Evolutionary conservation across 495 filamentous ascomycete genomes (phyloP).

Genomic region (Penicillium angulare): DNA sequence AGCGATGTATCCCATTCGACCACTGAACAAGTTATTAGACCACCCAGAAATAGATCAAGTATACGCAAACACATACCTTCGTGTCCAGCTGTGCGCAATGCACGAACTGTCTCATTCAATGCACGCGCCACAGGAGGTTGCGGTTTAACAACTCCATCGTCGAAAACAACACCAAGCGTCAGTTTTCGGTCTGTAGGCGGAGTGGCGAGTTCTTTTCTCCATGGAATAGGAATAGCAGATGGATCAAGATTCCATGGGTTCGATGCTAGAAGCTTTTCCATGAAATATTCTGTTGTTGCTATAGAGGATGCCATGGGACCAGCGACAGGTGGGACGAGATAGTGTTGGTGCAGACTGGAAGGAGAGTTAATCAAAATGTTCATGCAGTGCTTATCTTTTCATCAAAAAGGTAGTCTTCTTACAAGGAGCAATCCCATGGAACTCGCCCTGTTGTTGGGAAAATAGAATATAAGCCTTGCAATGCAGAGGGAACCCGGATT

Average conservation of each 20-base stretch:
- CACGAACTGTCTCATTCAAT: slow-evolving; percentile 34
- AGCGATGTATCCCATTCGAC: slow-evolving; percentile 37
- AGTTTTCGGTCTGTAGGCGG: slow-evolving; percentile 28
- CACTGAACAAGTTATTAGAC: slow-evolving; percentile 24
- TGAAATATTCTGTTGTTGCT: slow-evolving; percentile 42
- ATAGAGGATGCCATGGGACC: slow-evolving; percentile 45
- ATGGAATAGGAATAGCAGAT: slow-evolving; percentile 40
- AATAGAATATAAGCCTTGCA: slow-evolving; percentile 61
- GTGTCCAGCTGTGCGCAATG: slow-evolving; percentile 40
- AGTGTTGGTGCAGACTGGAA: slow-evolving; percentile 25
- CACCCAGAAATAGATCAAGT: background rate
- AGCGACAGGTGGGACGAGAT: slow-evolving; percentile 34
- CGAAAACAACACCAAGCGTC: slow-evolving; percentile 49
- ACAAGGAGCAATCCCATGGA: slow-evolving; percentile 41
- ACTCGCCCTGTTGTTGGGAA: slow-evolving; percentile 58
- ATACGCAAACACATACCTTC: slow-evolving; percentile 28
- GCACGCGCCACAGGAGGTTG: slow-evolving; percentile 51
- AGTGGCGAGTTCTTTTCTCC: slow-evolving; percentile 31
- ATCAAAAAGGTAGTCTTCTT: slow-evolving; percentile 21
- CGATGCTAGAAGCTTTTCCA: slow-evolving; percentile 31
- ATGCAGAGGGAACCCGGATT: slow-evolving; percentile 60
- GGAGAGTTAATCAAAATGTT: background rate
- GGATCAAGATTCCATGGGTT: slow-evolving; percentile 44
- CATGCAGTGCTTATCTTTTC: background rate
- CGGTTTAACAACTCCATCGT: slow-evolving; percentile 51